Base-by-base conservation (phyloP, 495 filamentous ascomycete species). In the Aspergillus funiculosus region DNA sequence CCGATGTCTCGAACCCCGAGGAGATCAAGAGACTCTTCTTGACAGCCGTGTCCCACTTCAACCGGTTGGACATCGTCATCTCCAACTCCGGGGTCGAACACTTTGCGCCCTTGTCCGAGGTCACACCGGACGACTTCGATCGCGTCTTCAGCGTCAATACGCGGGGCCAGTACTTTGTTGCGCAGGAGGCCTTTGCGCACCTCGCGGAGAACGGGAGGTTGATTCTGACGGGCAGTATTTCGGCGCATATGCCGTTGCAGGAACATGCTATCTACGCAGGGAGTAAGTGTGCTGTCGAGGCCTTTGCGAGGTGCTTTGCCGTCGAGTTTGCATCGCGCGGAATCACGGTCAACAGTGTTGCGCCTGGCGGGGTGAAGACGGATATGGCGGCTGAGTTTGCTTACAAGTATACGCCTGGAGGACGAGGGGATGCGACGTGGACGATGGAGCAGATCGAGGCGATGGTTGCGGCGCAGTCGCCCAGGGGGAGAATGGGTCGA, bases 101-200 rank as follows among this genome's bases (percentile, higher is more conserved):
- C 26, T 74, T 74, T 49, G 64, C 64, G 9, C 56, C 58, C 0
- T 62, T 81, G 39, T 75, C 79, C 48, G 83, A 90, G 43, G 75
- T 88, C 15, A 88, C 84, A 5, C 74, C 82, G 53, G 82, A 81
- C 2, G 41, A 83, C 55, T 89, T 81, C 69, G 84, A 91, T 63
- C 70, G 76, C 35, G 80, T 90, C 39, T 87, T 91, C 61, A 75
- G 76, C 59, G 66, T 89, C 44, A 91, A 91, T 66, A 79, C 80
- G 4, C 74, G 83, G 5, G 86, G 79, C 0, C 86, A 91, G 65
- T 89, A 89, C 73, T 88, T 89, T 67, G 86, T 91, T 44, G 85
- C 82, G 25, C 84, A 86, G 66, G 75, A 85, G 21, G 86, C 82
- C 41, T 80, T 79, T 67, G 80, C 83, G 63, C 61, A 87, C 61